These are phyloP conservation scores for Nymphaea colorata DNA, from an alignment of 164 flowering plant species.

Conservation along the genomic window DNA sequence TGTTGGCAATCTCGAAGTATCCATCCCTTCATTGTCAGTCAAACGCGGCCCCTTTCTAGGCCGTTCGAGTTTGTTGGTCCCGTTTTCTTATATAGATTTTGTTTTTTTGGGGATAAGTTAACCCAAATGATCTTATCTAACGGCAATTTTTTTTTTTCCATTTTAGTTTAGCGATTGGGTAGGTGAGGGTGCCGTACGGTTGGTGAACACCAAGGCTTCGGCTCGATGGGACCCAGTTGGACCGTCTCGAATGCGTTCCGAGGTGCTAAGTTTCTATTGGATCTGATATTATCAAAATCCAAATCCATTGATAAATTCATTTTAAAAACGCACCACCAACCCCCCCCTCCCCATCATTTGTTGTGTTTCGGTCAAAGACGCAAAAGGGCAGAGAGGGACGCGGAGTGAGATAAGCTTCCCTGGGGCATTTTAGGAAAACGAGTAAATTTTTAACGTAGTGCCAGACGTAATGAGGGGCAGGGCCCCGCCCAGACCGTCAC, in stretches of 20 bases:
- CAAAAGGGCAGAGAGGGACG: neutral
- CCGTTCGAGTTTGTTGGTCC: no score
- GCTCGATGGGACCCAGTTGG: neutral
- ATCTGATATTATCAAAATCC: neutral
- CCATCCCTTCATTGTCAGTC: no score
- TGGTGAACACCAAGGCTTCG: neutral
- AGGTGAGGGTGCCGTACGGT: neutral
- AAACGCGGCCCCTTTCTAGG: no score
- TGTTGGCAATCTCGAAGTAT: no score
- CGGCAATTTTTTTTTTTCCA: no score
- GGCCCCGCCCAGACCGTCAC: neutral
- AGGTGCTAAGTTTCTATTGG: no score
- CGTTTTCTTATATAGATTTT: no score
- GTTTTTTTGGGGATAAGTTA: no score
- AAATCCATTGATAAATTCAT: neutral
- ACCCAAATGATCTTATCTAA: no score
- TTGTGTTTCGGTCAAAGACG: neutral
- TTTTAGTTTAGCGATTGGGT: neutral
- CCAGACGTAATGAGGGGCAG: neutral
- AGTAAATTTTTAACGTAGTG: neutral
- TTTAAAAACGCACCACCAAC: no score
- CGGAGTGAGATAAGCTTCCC: neutral
- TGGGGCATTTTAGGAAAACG: neutral
- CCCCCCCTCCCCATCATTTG: neutral
- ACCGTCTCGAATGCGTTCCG: neutral